Conservation (phyloP, 768 basidiomycete species). For the Termitomyces bulborhizus region DNA sequence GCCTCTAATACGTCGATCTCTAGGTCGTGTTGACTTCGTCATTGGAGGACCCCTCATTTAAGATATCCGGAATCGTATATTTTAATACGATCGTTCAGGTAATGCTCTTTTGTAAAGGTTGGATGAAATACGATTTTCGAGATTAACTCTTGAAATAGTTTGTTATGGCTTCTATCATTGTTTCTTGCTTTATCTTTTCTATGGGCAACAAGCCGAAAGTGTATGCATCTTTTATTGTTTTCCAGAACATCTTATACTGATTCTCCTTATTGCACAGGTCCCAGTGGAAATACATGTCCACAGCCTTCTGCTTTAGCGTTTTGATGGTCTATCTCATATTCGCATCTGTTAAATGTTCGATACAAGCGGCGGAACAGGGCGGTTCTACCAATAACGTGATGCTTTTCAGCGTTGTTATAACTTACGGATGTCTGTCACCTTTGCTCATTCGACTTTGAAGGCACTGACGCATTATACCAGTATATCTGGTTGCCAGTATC, state of each 20-base stretch:
- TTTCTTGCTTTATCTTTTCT: slow-evolving; percentile 88
- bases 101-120: neutral
- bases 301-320: slow-evolving; percentile 65
- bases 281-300: slow-evolving; percentile 80
- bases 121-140: neutral
- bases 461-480: slow-evolving; percentile 24
- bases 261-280: slow-evolving; percentile 34
- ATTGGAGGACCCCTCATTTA: slow-evolving; percentile 68
- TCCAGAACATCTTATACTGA: neutral
- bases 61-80: slow-evolving; percentile 55
- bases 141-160: slow-evolving; percentile 42
- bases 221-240: slow-evolving; percentile 30
- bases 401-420: slow-evolving; percentile 80
- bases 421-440: slow-evolving; percentile 58
- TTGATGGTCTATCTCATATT: slow-evolving; percentile 82
- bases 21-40: slow-evolving; percentile 88
- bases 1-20: neutral
- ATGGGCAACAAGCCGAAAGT: slow-evolving; percentile 94
- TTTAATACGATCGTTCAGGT: slow-evolving; percentile 78
- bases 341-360: slow-evolving; percentile 75
- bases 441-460: neutral
- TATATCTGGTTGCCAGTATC: slow-evolving; percentile 71
- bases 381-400: slow-evolving; percentile 66
- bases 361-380: slow-evolving; percentile 63
- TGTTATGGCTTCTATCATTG: slow-evolving; percentile 74